phyloP scores from a whole-genome alignment of 345 rosid species.

The Erodium maritimum region DNA sequence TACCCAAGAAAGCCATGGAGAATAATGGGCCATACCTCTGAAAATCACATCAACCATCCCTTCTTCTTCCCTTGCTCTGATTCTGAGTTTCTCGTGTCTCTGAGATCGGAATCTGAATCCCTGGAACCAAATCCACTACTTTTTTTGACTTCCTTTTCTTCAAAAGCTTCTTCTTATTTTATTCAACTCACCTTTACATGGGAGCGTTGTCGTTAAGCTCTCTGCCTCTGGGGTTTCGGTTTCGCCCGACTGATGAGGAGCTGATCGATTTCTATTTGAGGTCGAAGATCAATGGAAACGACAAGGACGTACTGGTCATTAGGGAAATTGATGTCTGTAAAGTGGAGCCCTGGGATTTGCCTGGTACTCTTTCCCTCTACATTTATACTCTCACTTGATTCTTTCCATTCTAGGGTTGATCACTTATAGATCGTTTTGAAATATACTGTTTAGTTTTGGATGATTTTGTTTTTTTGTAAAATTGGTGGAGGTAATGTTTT shows the following conservation, averaged over 20 bases:
- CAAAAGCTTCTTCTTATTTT: not conserved
- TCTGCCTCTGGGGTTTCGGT: constrained; percentile 73
- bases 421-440: too few relatives aligned
- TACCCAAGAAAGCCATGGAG: too few relatives aligned
- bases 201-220: constrained; percentile 39
- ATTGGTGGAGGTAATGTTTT: too few relatives aligned
- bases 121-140: not conserved
- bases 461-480: too few relatives aligned
- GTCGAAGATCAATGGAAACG: constrained; percentile 58
- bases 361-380: constrained; percentile 31
- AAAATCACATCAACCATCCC: not conserved
- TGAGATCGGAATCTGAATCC: not conserved
- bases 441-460: too few relatives aligned
- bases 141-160: not conserved
- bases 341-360: constrained; percentile 95
- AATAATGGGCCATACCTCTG: not conserved
- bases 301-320: constrained; percentile 47
- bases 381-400: too few relatives aligned
- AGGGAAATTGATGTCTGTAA: constrained; percentile 77
- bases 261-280: constrained; percentile 56
- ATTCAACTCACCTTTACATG: constrained; percentile 18
- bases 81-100: not conserved
- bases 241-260: constrained; percentile 85
- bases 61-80: not conserved
- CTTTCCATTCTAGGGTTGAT: too few relatives aligned